Evolutionary conservation across 2,329 filamentous ascomycete species (phyloP), one percentile per base, ranked within the genome.

Genomic region (Simplicillium aogashimaense): DNA sequence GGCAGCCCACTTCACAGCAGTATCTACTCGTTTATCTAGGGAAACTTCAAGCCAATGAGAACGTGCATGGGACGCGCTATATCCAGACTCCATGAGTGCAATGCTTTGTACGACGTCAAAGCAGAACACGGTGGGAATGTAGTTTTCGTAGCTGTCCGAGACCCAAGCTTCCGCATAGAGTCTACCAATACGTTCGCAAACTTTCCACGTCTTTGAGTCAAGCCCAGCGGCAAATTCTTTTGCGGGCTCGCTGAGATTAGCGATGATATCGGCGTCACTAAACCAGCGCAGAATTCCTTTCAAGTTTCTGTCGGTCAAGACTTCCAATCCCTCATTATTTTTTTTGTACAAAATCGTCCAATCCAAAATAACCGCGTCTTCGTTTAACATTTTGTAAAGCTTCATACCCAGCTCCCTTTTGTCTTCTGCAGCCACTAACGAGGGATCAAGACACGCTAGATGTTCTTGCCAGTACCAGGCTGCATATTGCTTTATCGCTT

Each of bases 381-480:
- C 54, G 0, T 57, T 64, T 8, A 66, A 53, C 58, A 66, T 64
- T 32, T 47, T 53, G 40, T 57, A 54, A 2, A 66, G 51, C 3
- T 48, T 51, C 17, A 43, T 51, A 1, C 59, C 61, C 9, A 66
- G 51, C 4, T 51, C 47, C 1, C 49, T 49, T 43, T 63, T 66
- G 34, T 63, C 53, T 0, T 48, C 39, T 0, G 38, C 40, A 0
- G 53, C 44, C 1, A 64, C 47, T 0, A 44, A 44, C 0, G 43
- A 36, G 1, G 54, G 54, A 31, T 65, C 56, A 12, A 66, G 48
- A 1, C 53, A 54, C 0, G 54, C 54, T 11, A 65, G 40, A 45
- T 67, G 64, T 29, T 67, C 63, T 37, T 64, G 64, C 64, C 64
- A 66, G 41, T 67, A 67, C 64, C 64, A 65, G 0, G 63, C 63